Evolutionary conservation across 345 rosid genomes (phyloP).

Genomic region (Eucalyptus regnans): DNA sequence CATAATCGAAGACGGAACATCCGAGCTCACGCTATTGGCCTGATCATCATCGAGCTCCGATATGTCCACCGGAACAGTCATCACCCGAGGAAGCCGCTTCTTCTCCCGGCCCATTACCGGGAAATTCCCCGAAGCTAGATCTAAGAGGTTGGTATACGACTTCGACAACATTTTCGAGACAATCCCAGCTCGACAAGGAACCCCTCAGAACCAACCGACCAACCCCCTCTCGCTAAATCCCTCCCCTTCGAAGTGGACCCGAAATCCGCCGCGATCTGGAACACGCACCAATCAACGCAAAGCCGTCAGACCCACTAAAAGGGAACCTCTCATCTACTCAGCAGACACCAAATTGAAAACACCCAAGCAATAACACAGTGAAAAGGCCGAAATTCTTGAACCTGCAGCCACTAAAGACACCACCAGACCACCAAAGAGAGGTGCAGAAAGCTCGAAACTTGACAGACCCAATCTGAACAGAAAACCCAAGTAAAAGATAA

Average conservation of each 20-base stretch:
- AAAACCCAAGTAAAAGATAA: background rate
- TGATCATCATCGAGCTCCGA: conserved; percentile 77
- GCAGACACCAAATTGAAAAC: background rate
- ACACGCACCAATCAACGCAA: background rate
- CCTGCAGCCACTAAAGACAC: background rate
- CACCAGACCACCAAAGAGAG: background rate
- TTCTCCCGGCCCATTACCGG: conserved; percentile 55
- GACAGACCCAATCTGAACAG: background rate
- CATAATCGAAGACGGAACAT: conserved; percentile 44
- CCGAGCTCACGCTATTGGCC: conserved; percentile 55
- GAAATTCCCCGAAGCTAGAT: conserved; percentile 77
- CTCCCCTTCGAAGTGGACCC: background rate
- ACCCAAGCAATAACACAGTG: background rate
- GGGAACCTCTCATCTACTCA: background rate
- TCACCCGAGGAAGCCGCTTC: conserved; percentile 55
- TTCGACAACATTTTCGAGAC: conserved; percentile 42
- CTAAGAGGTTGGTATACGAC: conserved; percentile 70
- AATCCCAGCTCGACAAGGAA: conserved; percentile 1
- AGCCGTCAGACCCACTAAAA: background rate
- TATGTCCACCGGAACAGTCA: conserved; percentile 70
- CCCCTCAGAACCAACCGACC: conserved; percentile 3
- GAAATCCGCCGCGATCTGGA: background rate
- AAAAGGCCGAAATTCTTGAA: background rate
- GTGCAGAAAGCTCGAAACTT: background rate
- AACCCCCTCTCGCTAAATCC: background rate